A percentile compares a stretch with the other conserved stretches of the same genome.
Evolutionary conservation across 2,329 filamentous ascomycete genomes (phyloP).

Genomic region (Calonectria fujianensis): DNA sequence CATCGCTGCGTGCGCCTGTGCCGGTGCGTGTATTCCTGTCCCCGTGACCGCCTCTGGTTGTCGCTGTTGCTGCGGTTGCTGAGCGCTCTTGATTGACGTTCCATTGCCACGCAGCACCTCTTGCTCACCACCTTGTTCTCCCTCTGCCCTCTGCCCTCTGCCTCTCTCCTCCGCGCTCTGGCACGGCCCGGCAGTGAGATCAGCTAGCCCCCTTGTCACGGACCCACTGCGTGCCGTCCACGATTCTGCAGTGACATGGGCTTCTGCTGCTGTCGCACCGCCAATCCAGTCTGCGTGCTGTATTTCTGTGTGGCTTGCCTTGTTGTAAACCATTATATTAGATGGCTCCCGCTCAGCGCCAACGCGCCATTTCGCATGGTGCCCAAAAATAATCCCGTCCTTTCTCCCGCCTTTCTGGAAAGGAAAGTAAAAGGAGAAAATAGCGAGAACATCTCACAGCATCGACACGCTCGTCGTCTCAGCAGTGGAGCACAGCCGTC

Average conservation of each 20-base stretch:
- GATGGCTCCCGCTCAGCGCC: background rate
- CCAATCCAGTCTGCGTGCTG: constrained; percentile 9
- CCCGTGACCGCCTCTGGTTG: background rate
- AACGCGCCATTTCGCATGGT: background rate
- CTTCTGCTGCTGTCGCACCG: constrained; percentile 1
- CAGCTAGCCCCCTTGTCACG: background rate
- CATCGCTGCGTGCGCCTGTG: background rate
- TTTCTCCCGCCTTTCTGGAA: background rate
- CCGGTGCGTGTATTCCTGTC: background rate
- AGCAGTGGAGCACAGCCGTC: constrained; percentile 11
- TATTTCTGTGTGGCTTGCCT: constrained; percentile 1
- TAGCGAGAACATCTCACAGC: background rate
- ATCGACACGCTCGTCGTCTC: constrained; percentile 11
- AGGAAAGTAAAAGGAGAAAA: background rate
- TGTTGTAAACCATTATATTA: background rate
- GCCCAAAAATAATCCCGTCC: background rate
- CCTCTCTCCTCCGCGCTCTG: background rate
- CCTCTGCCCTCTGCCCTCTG: background rate
- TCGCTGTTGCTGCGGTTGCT: background rate
- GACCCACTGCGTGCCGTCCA: constrained; percentile 20
- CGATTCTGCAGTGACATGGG: constrained; percentile 13
- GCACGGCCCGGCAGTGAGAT: constrained; percentile 4
- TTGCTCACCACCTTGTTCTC: background rate
- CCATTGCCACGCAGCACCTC: background rate
- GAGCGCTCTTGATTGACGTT: background rate